These are phyloP conservation scores for Vanilla planifolia DNA, from an alignment of 106 monocot genomes.

Conservation along the genomic window DNA sequence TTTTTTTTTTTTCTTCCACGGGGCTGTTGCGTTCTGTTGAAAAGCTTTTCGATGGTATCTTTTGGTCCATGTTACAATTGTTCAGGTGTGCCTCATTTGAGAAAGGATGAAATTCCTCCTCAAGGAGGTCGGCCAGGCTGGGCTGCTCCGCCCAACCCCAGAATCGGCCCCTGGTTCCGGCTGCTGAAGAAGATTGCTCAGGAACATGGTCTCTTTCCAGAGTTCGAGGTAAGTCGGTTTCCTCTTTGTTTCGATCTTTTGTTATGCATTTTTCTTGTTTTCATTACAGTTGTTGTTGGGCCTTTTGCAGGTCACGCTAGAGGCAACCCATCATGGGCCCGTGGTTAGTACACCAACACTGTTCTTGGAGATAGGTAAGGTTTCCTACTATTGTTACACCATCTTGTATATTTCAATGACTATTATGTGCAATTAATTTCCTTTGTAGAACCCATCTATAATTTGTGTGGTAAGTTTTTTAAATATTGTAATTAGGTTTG, in stretches of 20 bases:
- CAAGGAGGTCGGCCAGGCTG: slow-evolving; percentile 87
- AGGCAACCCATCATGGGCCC: slow-evolving; percentile 99
- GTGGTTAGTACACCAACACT: slow-evolving; percentile 70
- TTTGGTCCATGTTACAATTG: background rate
- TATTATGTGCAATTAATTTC: no score
- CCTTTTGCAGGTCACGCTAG: slow-evolving; percentile 69
- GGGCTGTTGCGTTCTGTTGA: no score
- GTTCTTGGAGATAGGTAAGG: slow-evolving; percentile 90
- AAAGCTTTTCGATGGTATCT: background rate
- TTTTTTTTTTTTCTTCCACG: no score
- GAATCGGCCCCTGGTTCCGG: slow-evolving; percentile 87
- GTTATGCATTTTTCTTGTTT: background rate
- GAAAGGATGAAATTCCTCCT: slow-evolving; percentile 53
- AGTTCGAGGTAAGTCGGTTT: slow-evolving; percentile 64
- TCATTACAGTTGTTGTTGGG: background rate
- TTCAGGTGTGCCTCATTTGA: slow-evolving; percentile 84
- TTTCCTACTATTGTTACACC: no score
- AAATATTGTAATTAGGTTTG: no score
- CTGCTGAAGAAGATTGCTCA: slow-evolving; percentile 63
- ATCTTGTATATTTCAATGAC: no score
- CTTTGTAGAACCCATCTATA: no score
- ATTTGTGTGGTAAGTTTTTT: no score
- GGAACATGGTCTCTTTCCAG: slow-evolving; percentile 58
- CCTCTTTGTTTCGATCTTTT: background rate
- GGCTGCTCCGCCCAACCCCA: slow-evolving; percentile 77